These are phyloP conservation scores for Lotus japonicus DNA, from an alignment of 306 rosid genomes.

Conservation along the genomic window DNA sequence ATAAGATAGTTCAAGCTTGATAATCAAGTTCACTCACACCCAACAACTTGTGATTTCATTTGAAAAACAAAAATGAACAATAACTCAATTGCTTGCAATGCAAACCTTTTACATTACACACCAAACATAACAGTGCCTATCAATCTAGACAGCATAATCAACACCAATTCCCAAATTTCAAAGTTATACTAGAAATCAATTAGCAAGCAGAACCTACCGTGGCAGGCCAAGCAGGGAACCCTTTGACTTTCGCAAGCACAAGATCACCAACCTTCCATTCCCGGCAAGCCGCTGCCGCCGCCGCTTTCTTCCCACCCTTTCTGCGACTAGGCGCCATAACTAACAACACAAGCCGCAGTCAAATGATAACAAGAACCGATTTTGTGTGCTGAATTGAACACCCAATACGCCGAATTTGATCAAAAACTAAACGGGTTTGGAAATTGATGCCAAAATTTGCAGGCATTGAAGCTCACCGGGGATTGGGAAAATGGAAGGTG, in stretches of 20 bases:
- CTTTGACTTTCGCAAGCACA: conserved; percentile 92
- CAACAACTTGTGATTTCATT: background rate
- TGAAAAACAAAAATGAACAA: no score
- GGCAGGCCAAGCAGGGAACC: conserved; percentile 99
- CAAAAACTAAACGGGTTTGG: conserved; percentile 31
- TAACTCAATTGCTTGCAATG: no score
- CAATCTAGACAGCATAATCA: background rate
- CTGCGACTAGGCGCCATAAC: conserved; percentile 82
- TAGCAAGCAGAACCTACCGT: conserved; percentile 35
- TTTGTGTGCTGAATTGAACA: conserved; percentile 14
- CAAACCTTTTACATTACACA: background rate
- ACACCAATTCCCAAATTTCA: background rate
- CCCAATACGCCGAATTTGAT: conserved; percentile 30
- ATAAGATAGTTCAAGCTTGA: background rate
- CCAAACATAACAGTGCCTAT: conserved; percentile 20
- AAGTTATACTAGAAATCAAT: background rate
- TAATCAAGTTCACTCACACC: conserved; percentile 3
- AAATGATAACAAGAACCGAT: conserved; percentile 14
- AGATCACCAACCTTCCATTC: conserved; percentile 96
- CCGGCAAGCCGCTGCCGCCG: conserved; percentile 51
- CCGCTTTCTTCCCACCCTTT: conserved; percentile 66
- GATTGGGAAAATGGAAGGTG: background rate
- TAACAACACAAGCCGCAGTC: conserved; percentile 17
- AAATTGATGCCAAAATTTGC: conserved; percentile 26
- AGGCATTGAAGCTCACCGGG: conserved; percentile 33